Base-by-base conservation (phyloP, 306 rosid species). In the Cucumis cinereus region DNA sequence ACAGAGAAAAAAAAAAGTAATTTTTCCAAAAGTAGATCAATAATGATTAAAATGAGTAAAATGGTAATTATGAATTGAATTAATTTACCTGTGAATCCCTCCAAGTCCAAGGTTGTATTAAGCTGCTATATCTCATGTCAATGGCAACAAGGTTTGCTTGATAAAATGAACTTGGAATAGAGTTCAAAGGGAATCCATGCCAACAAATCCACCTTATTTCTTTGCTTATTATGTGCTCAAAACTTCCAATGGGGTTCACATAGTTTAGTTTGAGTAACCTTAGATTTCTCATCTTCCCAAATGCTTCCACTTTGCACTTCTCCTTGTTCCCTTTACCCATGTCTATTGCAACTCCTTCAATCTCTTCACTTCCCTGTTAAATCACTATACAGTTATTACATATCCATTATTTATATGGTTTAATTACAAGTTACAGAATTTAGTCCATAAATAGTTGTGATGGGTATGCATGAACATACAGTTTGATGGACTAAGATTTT, bases 61-160 rank as follows among this genome's bases (percentile, higher is more conserved):
- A 45, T 45, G 52, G 3, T 12, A 3, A 12, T 45, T 45, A 12
- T 6, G 4, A 36, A 36, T 12, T 12, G 4, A 0, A 10, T 2
- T 2, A 45, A 12, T 12, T 60, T 60, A 60, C 67, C 68, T 61
- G 36, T 61, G 68, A 61, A 61, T 61, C 41, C 19, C 11, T 30
- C 41, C 41, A 56, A 56, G 62, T 61, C 68, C 68, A 61, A 61
- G 68, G n/a, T 0, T 61, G 40, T 30, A 16, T 28, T 71, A 79
- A 59, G 20, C 73, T 49, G 5, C 55, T 73, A 5, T 49, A 8
- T 7, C 52, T 60, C 63, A 79, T 79, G 54, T 79, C 82, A 60
- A 79, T 68, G 15, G 1, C 82, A 47, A 72, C 78, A 11, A 79
- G 38, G 7, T 6, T 79, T 12, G 28, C 52, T 60, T 60, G 33